phyloP scores from a whole-genome alignment of 2,329 filamentous ascomycete species.

The Fusarium abutilonis region DNA sequence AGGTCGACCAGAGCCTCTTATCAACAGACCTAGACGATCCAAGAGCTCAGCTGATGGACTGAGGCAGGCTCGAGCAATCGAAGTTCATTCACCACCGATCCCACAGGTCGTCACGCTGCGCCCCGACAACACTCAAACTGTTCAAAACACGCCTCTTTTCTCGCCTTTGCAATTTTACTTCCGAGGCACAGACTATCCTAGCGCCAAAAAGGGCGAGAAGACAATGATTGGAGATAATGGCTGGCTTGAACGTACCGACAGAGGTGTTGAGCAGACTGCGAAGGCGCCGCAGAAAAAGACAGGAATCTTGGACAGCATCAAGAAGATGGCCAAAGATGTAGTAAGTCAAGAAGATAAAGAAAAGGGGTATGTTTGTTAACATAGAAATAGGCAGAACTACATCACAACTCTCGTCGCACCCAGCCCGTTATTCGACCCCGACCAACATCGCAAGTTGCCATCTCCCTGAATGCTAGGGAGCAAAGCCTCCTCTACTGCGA shows the following conservation, averaged over 20 bases:
- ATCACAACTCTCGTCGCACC: conserved; percentile 48
- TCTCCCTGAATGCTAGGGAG: conserved; percentile 65
- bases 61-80: conserved; percentile 22
- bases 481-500: conserved; percentile 69
- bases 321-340: conserved; percentile 65
- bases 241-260: conserved; percentile 62
- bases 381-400: conserved; percentile 50
- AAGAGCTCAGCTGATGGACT: conserved; percentile 46
- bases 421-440: conserved; percentile 47
- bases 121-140: conserved; percentile 4
- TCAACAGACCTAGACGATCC: conserved; percentile 43
- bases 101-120: conserved; percentile 27
- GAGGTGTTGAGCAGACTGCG: conserved; percentile 34
- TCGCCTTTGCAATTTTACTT: conserved; percentile 58
- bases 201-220: conserved; percentile 57
- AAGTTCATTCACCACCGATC: conserved; percentile 23
- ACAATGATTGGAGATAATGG: conserved; percentile 65
- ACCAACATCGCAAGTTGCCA: conserved; percentile 50
- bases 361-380: conserved; percentile 3
- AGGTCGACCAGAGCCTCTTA: conserved; percentile 20
- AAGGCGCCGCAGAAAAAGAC: conserved; percentile 52
- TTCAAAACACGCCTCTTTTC: conserved; percentile 46
- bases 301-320: conserved; percentile 58
- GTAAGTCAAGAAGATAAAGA: conserved; percentile 48
- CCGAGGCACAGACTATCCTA: conserved; percentile 51